phyloP scores from a whole-genome alignment of 257 asterid genomes.

The Fraxinus excelsior region DNA sequence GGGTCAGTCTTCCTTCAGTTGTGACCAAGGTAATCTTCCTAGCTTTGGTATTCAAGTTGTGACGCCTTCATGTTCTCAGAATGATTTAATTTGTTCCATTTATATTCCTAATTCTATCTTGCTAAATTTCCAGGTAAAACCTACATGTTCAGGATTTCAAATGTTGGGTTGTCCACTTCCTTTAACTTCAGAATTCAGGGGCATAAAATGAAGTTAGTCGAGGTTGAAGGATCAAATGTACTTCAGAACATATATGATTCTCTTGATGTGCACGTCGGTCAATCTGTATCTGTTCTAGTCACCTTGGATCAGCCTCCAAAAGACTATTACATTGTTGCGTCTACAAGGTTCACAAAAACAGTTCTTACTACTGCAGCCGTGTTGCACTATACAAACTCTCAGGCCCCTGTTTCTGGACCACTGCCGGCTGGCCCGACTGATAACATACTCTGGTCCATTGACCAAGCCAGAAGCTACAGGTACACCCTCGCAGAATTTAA shows the following conservation, averaged over 20 bases:
- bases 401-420: slow-evolving; percentile 59
- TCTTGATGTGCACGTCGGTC: slow-evolving; percentile 86
- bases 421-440: slow-evolving; percentile 60
- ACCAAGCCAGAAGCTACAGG: slow-evolving; percentile 89
- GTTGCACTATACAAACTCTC: slow-evolving; percentile 74
- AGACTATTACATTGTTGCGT: slow-evolving; percentile 82
- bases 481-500: slow-evolving; percentile 15
- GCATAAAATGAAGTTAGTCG: slow-evolving; percentile 79
- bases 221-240: slow-evolving; percentile 93
- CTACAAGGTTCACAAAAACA: slow-evolving; percentile 61
- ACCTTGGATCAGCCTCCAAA: slow-evolving; percentile 73
- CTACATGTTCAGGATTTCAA: slow-evolving; percentile 89
- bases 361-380: slow-evolving; percentile 54
- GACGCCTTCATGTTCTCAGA: background rate
- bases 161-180: slow-evolving; percentile 67
- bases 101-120: background rate
- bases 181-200: slow-evolving; percentile 90
- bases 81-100: background rate
- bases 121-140: slow-evolving; percentile 63
- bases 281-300: slow-evolving; percentile 70
- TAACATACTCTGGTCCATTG: slow-evolving; percentile 65
- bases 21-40: slow-evolving; percentile 65
- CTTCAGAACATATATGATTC: slow-evolving; percentile 72
- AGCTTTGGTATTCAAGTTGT: background rate
- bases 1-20: slow-evolving; percentile 56